Conservation (phyloP, 2,329 filamentous ascomycete genomes). For the Hypoxylon sp. region DNA sequence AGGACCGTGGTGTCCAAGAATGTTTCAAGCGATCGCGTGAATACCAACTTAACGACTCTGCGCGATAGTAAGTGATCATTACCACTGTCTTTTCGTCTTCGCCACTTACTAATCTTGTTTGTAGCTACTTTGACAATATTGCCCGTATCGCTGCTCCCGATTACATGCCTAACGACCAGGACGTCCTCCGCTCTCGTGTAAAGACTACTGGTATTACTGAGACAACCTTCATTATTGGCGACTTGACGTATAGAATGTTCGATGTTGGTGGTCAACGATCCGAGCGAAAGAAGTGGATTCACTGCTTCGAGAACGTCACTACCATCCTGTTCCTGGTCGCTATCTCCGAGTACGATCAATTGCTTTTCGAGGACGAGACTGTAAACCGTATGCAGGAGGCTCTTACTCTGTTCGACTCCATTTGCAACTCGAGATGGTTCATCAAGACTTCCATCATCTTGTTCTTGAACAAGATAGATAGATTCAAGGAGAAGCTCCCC, state of each 20-base stretch:
- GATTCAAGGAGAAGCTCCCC: conserved; percentile 86
- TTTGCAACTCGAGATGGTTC: conserved; percentile 90
- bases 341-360: conserved; percentile 96
- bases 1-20: conserved; percentile 89
- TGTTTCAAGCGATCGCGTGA: conserved; percentile 96
- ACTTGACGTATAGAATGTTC: conserved; percentile 96
- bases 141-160: conserved; percentile 88
- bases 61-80: conserved; percentile 91
- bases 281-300: conserved; percentile 99
- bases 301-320: conserved; percentile 98
- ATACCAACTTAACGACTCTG: conserved; percentile 96
- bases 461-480: conserved; percentile 88
- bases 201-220: conserved; percentile 98
- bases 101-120: conserved; percentile 50
- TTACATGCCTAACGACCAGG: conserved; percentile 94
- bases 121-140: conserved; percentile 94
- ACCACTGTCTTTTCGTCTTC: no score
- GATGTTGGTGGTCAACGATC: conserved; percentile 95
- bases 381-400: conserved; percentile 95
- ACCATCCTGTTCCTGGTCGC: conserved; percentile 96
- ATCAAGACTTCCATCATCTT: conserved; percentile 89
- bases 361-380: conserved; percentile 95
- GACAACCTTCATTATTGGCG: conserved; percentile 94
- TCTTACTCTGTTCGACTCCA: conserved; percentile 84
- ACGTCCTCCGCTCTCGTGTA: conserved; percentile 93